Evolutionary conservation across 1,284 basidiomycete species (phyloP).

Genomic region (Microbotryum violaceum): DNA sequence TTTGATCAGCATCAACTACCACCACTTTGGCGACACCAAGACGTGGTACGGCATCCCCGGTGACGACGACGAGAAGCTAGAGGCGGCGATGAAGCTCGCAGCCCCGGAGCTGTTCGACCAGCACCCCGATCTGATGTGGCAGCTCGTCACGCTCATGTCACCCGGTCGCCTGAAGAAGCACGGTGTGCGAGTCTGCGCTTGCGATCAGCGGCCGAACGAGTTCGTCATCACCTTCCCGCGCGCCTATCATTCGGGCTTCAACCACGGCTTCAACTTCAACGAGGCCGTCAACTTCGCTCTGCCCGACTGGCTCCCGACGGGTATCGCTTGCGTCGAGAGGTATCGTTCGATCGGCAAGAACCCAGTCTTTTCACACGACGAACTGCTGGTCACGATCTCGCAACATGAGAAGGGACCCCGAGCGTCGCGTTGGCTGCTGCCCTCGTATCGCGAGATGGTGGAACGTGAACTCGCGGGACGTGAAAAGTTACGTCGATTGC

Average conservation of each 20-base stretch:
- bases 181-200: conserved; percentile 88
- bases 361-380: conserved; percentile 97
- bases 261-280: conserved; percentile 73
- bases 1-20: conserved; percentile 36
- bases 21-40: conserved; percentile 97
- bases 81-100: conserved; percentile 86
- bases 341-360: conserved; percentile 80
- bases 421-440: conserved; percentile 82
- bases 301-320: conserved; percentile 87
- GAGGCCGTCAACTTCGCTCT: conserved; percentile 99
- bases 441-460: conserved; percentile 80
- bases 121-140: conserved; percentile 92
- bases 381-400: conserved; percentile 89
- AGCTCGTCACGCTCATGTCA: conserved; percentile 97
- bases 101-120: conserved; percentile 99
- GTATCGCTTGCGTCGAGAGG: conserved; percentile 75
- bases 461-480: conserved; percentile 70
- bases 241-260: conserved; percentile 89
- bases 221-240: conserved; percentile 97
- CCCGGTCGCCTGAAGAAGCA: conserved; percentile 76
- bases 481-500: conserved; percentile 45
- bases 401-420: conserved; percentile 87
- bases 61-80: conserved; percentile 87
- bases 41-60: conserved; percentile 99
- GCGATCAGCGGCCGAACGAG: conserved; percentile 94